Percentiles rank a stretch among this genome's conserved stretches.
Conservation (phyloP, 495 filamentous ascomycete genomes). For the Copromyces sp. region DNA sequence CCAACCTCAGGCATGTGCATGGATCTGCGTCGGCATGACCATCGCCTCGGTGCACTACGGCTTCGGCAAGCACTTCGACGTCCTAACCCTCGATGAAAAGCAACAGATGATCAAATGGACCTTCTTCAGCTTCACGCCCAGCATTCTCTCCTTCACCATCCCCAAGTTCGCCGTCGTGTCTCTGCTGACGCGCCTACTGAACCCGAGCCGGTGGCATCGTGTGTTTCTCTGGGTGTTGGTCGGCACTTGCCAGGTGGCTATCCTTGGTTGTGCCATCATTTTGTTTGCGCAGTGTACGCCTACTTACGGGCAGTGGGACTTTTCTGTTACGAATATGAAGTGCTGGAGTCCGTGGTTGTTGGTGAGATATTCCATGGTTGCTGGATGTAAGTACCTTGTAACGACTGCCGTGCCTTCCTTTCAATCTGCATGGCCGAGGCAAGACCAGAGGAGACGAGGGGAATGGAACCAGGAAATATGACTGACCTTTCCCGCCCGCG, state of each 20-base stretch:
- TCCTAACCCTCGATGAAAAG: background rate
- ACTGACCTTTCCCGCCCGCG: background rate
- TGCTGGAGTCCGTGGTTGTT: constrained; percentile 28
- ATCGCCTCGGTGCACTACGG: constrained; percentile 3
- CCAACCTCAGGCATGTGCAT: background rate
- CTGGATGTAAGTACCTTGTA: constrained; percentile 31
- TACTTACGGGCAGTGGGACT: constrained; percentile 12
- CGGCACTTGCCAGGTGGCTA: constrained; percentile 14
- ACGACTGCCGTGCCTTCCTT: background rate
- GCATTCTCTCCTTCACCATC: constrained; percentile 14
- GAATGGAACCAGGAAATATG: no score
- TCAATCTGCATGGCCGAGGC: no score
- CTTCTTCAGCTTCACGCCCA: constrained; percentile 18
- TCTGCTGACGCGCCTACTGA: constrained; percentile 14
- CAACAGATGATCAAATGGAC: constrained; percentile 7
- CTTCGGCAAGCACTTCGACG: constrained; percentile 10
- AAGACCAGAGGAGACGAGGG: background rate
- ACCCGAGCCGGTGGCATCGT: constrained; percentile 6
- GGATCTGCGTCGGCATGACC: constrained; percentile 2
- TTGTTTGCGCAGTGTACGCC: constrained; percentile 20
- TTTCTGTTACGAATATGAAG: background rate
- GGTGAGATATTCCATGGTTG: constrained; percentile 32
- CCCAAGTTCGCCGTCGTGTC: constrained; percentile 20
- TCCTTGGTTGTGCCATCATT: constrained; percentile 12
- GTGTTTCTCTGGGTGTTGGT: constrained; percentile 18